Percentiles rank a stretch among this genome's conserved stretches.
Evolutionary conservation across 176 grass and related monocot genomes (phyloP).

Genomic region (Avena eriantha): DNA sequence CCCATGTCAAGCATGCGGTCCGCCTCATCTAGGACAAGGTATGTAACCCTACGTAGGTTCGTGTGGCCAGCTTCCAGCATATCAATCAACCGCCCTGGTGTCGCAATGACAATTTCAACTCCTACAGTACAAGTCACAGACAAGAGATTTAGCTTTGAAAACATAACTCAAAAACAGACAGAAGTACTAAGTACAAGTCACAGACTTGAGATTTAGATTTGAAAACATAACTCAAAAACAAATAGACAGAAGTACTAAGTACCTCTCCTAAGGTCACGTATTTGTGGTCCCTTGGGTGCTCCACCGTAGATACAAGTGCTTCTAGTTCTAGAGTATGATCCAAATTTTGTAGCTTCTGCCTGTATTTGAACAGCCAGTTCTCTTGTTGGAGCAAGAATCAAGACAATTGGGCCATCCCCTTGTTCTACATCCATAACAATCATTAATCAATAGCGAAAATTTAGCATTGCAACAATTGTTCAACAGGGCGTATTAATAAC

Average conservation of each 20-base stretch:
- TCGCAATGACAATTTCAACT: conserved; percentile 91
- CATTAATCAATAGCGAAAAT: neutral
- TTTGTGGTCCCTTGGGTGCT: conserved; percentile 93
- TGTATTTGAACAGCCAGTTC: conserved; percentile 98
- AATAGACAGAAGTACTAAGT: conserved; percentile 12
- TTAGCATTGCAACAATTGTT: neutral
- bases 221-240: neutral
- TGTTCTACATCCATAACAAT: conserved; percentile 54
- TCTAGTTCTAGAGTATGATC: conserved; percentile 73
- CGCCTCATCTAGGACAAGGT: conserved; percentile 93
- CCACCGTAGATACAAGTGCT: conserved; percentile 93
- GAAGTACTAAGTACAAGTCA: conserved; percentile 43
- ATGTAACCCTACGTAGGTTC: conserved; percentile 87
- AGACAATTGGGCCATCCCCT: conserved; percentile 87
- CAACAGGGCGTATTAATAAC: neutral
- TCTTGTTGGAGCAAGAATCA: conserved; percentile 95
- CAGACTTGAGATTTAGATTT: conserved; percentile 6
- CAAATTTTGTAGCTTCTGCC: conserved; percentile 89
- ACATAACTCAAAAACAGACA: neutral
- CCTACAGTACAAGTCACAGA: conserved; percentile 44
- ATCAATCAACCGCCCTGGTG: conserved; percentile 91
- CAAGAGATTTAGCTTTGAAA: conserved; percentile 14
- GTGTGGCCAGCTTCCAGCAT: conserved; percentile 91
- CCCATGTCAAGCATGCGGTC: conserved; percentile 99
- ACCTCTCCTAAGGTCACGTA: conserved; percentile 95